Percentiles rank a stretch among this genome's conserved stretches.
phyloP scores from a whole-genome alignment of 1,284 basidiomycete species.

The Leccinum pachyderme region DNA sequence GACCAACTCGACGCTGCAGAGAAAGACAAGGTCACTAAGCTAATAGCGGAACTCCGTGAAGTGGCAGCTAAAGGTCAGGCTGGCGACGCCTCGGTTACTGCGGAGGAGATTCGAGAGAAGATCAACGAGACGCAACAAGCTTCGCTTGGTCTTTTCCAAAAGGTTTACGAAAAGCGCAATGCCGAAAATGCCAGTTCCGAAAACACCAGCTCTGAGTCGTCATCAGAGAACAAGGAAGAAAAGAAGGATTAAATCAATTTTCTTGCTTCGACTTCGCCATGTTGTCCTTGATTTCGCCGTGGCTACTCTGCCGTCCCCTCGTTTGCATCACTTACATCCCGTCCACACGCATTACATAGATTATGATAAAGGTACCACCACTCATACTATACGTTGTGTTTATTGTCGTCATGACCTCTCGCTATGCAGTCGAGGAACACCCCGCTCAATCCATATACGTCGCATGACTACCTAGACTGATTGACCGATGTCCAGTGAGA shows the following conservation, averaged over 20 bases:
- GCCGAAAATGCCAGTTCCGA: conserved; percentile 61
- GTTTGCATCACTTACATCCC: conserved; percentile 19
- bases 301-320: conserved; percentile 26
- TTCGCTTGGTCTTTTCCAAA: conserved; percentile 96
- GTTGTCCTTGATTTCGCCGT: conserved; percentile 12
- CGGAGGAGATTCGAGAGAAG: conserved; percentile 90
- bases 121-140: conserved; percentile 96
- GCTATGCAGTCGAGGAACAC: conserved; percentile 19
- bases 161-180: conserved; percentile 93
- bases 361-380: conserved; percentile 33
- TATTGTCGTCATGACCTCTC: conserved; percentile 18
- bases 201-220: conserved; percentile 39
- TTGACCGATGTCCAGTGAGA: no score
- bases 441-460: conserved; percentile 24
- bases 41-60: conserved; percentile 87
- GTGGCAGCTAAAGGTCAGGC: conserved; percentile 88
- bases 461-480: no score
- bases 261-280: not conserved
- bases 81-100: conserved; percentile 78
- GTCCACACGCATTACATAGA: conserved; percentile 27
- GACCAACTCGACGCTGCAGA: conserved; percentile 90
- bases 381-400: conserved; percentile 25
- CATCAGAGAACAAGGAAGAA: conserved; percentile 54
- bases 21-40: conserved; percentile 90
- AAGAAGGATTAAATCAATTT: conserved; percentile 65